Evolutionary conservation across 108 stramenopile genomes (phyloP), one percentile per base, ranked within the genome.

Genomic region (Discostella stelligeroides): DNA sequence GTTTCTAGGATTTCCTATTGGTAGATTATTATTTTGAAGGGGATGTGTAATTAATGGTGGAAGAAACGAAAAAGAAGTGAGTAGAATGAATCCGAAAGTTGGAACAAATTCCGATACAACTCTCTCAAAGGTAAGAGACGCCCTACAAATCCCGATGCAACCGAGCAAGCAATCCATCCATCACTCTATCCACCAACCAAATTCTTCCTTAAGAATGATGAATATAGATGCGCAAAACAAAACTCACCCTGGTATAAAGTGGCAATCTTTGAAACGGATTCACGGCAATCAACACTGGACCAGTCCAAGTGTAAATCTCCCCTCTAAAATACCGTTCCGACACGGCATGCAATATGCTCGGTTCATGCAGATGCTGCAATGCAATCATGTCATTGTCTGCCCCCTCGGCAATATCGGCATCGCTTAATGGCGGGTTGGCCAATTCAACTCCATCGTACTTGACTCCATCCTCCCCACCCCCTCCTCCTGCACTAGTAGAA

Each of bases 241-340:
- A 58, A 78, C 95, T 88, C 79, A 89, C 89, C 73, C 79, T 80
- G 1, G 89, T 85, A 74, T 99, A 99, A 21, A 99, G 75, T 7
- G 93, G 92, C 57, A 98, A 79, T 14, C 94, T 84, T 72, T 96
- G 88, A 81, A 96, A 97, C 18, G 99, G 99, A 73, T 99, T 99
- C 27, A 99, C 96, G 43, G 97, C 97, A 81, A 99, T 99, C 58
- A 99, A 79, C 24, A 99, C 97, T 25, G 98, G 95, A 14, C 98
- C 98, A 15, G 97, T 98, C 93, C 94, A 98, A 8, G 99, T 99
- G 81, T 99, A 99, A 72, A 99, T 99, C 64, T 88, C 83, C 21
- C 92, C 95, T 18, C 81, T 65, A 66, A 86, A 84, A 82, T 96
- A 98, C 48, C 99, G 82, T 65, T 91, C 86, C 21, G 76, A 55